Evolutionary conservation across 225 moss, liverwort and hornwort species (phyloP).

Genomic region (Thuidium tamariscinum): DNA sequence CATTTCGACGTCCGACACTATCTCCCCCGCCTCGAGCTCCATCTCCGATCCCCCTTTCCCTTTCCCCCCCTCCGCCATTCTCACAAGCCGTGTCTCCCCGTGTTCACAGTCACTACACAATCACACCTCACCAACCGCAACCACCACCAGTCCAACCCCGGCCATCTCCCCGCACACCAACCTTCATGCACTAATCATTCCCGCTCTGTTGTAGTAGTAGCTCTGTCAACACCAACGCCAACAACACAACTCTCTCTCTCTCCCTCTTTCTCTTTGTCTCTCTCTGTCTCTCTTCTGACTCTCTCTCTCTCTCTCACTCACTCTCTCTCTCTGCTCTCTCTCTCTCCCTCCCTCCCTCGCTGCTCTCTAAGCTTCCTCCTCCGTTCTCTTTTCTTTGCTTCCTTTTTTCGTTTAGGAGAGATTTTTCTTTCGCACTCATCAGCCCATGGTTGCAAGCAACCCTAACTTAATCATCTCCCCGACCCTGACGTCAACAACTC

Average conservation of each 20-base stretch:
- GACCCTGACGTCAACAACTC: constrained; percentile 24
- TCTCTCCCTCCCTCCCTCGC: not conserved
- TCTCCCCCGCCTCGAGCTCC: constrained; percentile 47
- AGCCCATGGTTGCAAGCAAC: constrained; percentile 16
- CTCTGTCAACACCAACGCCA: not conserved
- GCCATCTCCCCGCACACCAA: constrained; percentile 15
- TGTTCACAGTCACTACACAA: not conserved
- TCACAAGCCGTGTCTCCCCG: not conserved
- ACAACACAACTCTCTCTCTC: not conserved
- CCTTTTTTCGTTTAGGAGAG: constrained; percentile 2
- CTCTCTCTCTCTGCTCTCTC: too few species aligned
- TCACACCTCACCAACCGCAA: constrained; percentile 10
- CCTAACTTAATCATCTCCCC: constrained; percentile 10
- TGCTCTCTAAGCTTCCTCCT: not conserved
- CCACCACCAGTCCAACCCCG: constrained; percentile 1
- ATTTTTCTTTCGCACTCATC: constrained; percentile 12
- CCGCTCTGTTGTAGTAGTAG: not conserved
- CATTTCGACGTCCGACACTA: constrained; percentile 28
- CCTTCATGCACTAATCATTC: constrained; percentile 30
- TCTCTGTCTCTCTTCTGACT: not conserved
- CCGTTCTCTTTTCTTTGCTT: not conserved
- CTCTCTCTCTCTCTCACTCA: not conserved
- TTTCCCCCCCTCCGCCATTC: not conserved
- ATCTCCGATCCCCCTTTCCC: constrained; percentile 19
- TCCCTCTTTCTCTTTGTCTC: not conserved